Evolutionary conservation across 257 asterid genomes (phyloP), one percentile per base, ranked within the genome.

Genomic region (Perilla frutescens): DNA sequence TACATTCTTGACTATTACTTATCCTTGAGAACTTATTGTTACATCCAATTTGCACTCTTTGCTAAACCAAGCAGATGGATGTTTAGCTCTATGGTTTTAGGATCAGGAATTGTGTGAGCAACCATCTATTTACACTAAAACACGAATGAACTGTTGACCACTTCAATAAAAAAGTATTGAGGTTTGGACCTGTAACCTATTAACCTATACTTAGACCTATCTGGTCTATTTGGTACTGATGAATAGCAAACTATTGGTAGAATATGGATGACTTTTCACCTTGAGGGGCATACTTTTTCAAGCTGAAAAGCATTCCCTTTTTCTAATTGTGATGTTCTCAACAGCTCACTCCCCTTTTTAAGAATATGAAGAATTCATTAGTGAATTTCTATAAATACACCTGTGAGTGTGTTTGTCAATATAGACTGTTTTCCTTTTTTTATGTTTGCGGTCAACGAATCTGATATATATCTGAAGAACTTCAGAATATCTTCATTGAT

Each of bases 231-330:
- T 45, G 9, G 57, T 45, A 44, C 6, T 15, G 54, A 20, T 31
- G 68, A 62, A 43, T 63, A 40, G 37, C 55, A 61, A 39, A 14
- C 0, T 26, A 43, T 9, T 20, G 44, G 13, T 32, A 37, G 40
- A 70, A 12, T 56, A 58, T 58, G 67, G 66, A 13, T 56, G 43
- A 71, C 15, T 32, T 10, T 44, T 65, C 51, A 70, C 47, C 56
- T 44, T 34, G 48, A 59, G 68, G 10, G 37, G 37, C 55, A n/a
- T 70, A 49, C 8, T 59, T 10, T 44, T 10, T 44, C 49, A 70
- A 26, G 44, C 36, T 70, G 45, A 57, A 31, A 58, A 15, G 29
- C 68, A 41, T 13, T 47, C 8, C 49, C 41, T 34, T 34, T 71
- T 11, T 39, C 29, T 47, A n/a, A 29, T 29, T 61, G 44, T 36